phyloP scores from a whole-genome alignment of 2,329 filamentous ascomycete species.

The Botrytis medusae region DNA sequence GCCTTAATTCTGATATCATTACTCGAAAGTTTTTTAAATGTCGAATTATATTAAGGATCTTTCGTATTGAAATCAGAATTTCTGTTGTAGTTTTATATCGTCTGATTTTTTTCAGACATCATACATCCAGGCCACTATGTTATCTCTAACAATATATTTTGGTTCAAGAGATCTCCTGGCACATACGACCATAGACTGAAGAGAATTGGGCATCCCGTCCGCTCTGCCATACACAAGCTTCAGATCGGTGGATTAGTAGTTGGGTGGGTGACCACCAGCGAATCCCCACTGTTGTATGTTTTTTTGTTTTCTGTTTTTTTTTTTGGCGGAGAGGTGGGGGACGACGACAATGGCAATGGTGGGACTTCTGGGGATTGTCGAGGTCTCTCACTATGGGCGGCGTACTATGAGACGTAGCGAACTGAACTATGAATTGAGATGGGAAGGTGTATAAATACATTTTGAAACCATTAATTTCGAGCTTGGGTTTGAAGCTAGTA shows the following conservation, averaged over 20 bases:
- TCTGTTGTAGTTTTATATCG: not conserved
- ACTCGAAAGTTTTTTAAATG: not conserved
- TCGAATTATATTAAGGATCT: not conserved
- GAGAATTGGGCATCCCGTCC: no score
- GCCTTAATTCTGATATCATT: not conserved
- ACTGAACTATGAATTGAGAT: not conserved
- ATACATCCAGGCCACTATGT: not conserved
- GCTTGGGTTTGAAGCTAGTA: not conserved
- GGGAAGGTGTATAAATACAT: not conserved
- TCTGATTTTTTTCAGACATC: not conserved
- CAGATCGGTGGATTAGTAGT: not conserved
- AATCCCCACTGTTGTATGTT: not conserved
- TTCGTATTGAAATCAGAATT: not conserved
- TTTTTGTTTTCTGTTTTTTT: not conserved
- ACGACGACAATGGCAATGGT: not conserved
- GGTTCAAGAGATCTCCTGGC: no score
- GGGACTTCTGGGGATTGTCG: not conserved
- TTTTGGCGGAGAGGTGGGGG: not conserved
- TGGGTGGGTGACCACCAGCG: not conserved
- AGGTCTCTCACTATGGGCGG: accelerated
- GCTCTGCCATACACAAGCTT: not conserved
- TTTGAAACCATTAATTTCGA: not conserved
- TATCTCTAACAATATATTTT: not conserved
- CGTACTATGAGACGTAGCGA: not conserved
- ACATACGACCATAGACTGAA: not conserved